phyloP scores from a whole-genome alignment of 805 yeast genomes.

The Metschnikowia orientalis region DNA sequence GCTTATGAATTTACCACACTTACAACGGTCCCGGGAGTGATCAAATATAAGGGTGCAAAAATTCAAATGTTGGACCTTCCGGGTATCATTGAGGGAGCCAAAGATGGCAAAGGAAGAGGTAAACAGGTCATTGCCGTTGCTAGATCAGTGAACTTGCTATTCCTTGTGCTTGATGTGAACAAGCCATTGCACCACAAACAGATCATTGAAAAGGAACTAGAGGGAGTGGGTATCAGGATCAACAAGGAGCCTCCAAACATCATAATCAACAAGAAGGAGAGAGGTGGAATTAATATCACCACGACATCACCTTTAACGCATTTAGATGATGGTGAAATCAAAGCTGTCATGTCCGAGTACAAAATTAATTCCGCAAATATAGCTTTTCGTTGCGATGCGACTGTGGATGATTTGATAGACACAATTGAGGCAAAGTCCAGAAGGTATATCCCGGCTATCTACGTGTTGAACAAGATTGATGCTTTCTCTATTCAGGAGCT shows the following conservation, averaged over 20 bases:
- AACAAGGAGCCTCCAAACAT: slow-evolving; percentile 93
- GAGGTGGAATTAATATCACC: slow-evolving; percentile 93
- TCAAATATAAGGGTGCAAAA: slow-evolving; percentile 94
- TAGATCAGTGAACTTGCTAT: slow-evolving; percentile 90
- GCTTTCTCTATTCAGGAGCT: slow-evolving; percentile 91
- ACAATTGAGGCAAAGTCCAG: slow-evolving; percentile 86
- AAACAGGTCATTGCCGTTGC: slow-evolving; percentile 98
- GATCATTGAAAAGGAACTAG: slow-evolving; percentile 90
- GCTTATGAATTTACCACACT: slow-evolving; percentile 96
- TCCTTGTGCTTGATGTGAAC: slow-evolving; percentile 92
- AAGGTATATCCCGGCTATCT: slow-evolving; percentile 91
- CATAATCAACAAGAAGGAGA: slow-evolving; percentile 84
- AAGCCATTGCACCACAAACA: slow-evolving; percentile 93
- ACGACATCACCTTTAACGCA: slow-evolving; percentile 90
- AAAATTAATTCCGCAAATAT: slow-evolving; percentile 94
- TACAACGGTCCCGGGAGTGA: slow-evolving; percentile 96
- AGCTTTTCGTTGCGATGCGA: slow-evolving; percentile 95
- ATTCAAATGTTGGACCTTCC: slow-evolving; percentile 93
- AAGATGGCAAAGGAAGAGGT: slow-evolving; percentile 90
- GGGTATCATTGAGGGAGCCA: slow-evolving; percentile 88
- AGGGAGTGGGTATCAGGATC: slow-evolving; percentile 95
- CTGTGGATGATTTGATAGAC: slow-evolving; percentile 94
- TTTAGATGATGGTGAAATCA: slow-evolving; percentile 86
- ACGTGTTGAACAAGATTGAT: slow-evolving; percentile 93
- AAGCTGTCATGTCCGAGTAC: slow-evolving; percentile 95